Evolutionary conservation across 331 rosid species (phyloP).

Genomic region (Acacia pycnantha): DNA sequence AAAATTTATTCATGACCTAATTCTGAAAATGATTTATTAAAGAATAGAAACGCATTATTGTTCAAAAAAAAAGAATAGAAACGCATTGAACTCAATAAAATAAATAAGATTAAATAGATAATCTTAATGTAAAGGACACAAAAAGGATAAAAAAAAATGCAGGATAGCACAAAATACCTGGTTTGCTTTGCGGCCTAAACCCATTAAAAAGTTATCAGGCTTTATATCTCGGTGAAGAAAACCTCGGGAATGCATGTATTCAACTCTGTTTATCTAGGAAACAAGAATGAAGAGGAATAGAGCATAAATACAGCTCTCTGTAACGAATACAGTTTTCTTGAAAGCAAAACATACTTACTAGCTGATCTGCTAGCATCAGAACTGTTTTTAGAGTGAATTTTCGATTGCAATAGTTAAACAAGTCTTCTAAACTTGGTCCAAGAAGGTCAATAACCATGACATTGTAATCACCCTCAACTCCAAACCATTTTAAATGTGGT

Average conservation of each 20-base stretch:
- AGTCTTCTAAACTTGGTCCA: conserved; percentile 97
- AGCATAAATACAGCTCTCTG: conserved; percentile 29
- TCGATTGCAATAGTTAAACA: conserved; percentile 91
- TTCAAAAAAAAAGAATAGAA: neutral
- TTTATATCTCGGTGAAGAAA: conserved; percentile 99
- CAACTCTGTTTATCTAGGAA: conserved; percentile 88
- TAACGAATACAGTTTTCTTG: conserved; percentile 12
- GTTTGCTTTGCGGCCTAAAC: conserved; percentile 96
- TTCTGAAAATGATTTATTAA: neutral
- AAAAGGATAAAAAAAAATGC: neutral
- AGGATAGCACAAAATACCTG: conserved; percentile 56
- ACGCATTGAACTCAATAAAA: neutral
- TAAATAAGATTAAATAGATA: neutral
- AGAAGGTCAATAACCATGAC: conserved; percentile 98
- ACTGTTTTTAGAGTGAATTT: conserved; percentile 91
- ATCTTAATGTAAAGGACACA: neutral
- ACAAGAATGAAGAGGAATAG: conserved; percentile 21
- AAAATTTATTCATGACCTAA: neutral
- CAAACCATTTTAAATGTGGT: conserved; percentile 98
- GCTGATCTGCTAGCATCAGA: conserved; percentile 98
- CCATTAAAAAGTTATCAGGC: conserved; percentile 99
- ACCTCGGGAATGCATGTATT: conserved; percentile 96
- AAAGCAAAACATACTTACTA: conserved; percentile 56
- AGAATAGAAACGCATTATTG: neutral
- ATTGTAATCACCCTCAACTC: conserved; percentile 97